Conservation (phyloP, 2,329 filamentous ascomycete genomes). For the Fusarium scirpi region DNA sequence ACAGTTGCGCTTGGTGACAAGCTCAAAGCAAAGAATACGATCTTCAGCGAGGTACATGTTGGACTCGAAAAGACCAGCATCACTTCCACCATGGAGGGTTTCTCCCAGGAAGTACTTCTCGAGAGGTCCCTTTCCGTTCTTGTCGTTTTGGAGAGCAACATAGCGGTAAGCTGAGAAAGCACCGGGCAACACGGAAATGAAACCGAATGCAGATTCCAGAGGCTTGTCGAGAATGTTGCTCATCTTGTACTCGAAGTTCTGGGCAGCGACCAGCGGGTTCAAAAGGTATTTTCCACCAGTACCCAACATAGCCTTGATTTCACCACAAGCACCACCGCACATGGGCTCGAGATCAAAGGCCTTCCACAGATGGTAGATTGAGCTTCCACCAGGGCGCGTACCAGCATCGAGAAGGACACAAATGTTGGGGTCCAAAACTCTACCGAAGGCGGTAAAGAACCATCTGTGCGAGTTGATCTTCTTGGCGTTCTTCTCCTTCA, state of each 20-base stretch:
- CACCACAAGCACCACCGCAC: constrained; percentile 96
- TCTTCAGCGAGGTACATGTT: constrained; percentile 99
- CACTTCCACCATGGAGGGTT: constrained; percentile 91
- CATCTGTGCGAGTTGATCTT: constrained; percentile 99
- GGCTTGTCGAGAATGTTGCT: constrained; percentile 99
- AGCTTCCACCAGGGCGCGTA: constrained; percentile 92
- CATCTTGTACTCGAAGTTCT: constrained; percentile 99
- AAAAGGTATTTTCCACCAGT: constrained; percentile 85
- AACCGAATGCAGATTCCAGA: constrained; percentile 95
- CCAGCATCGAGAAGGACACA: constrained; percentile 96
- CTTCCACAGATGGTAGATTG: constrained; percentile 98
- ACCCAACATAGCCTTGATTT: constrained; percentile 98
- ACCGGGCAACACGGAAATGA: constrained; percentile 95
- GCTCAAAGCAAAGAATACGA: constrained; percentile 98
- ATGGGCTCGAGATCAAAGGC: constrained; percentile 97
- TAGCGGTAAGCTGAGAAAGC: constrained; percentile 99
- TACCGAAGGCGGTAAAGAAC: constrained; percentile 98
- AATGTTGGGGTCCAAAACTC: constrained; percentile 93
- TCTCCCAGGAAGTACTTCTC: constrained; percentile 98
- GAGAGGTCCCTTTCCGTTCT: constrained; percentile 89
- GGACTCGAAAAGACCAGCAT: constrained; percentile 95
- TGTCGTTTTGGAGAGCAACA: constrained; percentile 94
- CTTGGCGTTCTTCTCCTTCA: constrained; percentile 99
- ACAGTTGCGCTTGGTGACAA: constrained; percentile 96
- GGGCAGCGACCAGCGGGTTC: constrained; percentile 93